Base-by-base conservation (phyloP, 2,329 filamentous ascomycete genomes). In the Helminthosporium solani region DNA sequence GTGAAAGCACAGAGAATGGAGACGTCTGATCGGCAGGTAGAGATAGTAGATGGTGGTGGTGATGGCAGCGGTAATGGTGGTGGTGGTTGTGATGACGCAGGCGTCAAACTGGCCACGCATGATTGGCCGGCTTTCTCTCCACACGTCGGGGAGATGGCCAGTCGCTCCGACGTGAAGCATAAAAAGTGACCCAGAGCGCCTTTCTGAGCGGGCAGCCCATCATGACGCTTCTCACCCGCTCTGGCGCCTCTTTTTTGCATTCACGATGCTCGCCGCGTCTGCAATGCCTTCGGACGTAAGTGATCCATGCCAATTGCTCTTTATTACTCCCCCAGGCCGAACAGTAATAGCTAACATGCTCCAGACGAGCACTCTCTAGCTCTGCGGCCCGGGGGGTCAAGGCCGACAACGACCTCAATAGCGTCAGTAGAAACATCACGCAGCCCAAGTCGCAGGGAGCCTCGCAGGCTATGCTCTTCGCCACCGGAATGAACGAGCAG, bases 401-500 rank as follows among this genome's bases (percentile, higher is more conserved):
- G 54, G 56, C 61, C 37, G 68, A 70, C 47, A 53, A 61, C 55
- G 67, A 67, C 46, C 62, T 73, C 54, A 99, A 99, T 80, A 89
- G 83, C 71, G 78, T 92, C 68, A 96, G 91, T 50, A 77, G 83
- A 51, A 72, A 78, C 68, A 92, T 99, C 76, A 99, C 94, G 20
- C 91, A 97, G 75, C 92, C 91, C 68, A 97, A 96, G 77, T 94
- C 92, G 27, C 94, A 99, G 77, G 94, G 94, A 59, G 94, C 95
- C 44, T 97, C 94, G 33, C 94, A 91, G 86, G 90, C 92, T 33
- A 96, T 96, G 92, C 80, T 97, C 18, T 97, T 95, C 72, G 91
- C 88, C 12, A 90, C 92, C 7, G 92, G 92, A 18, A 87, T 97
- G 27, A 88, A 90, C 1, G 82, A 90, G 64, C 79, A 83, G 60